These are phyloP conservation scores for Penicillium nucicola DNA, from an alignment of 495 filamentous ascomycete species.

Conservation along the genomic window DNA sequence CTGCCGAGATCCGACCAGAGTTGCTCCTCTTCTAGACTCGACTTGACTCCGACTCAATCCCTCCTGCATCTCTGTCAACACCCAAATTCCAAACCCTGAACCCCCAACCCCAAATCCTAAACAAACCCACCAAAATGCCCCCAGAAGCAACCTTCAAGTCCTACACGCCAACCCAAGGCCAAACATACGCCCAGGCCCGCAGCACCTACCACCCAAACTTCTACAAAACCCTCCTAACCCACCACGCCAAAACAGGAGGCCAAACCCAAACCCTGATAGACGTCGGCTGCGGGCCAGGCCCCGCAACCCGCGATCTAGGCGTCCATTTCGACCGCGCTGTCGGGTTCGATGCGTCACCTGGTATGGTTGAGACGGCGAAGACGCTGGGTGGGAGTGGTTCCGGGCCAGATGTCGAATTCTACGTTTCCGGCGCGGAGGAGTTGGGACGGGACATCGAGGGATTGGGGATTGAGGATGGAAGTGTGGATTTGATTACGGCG, in stretches of 20 bases:
- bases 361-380: conserved; percentile 52
- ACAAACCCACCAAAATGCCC: background rate
- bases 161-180: conserved; percentile 42
- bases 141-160: conserved; percentile 40
- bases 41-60: no score
- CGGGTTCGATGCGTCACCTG: conserved; percentile 49
- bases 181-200: conserved; percentile 41
- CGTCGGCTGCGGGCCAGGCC: conserved; percentile 56
- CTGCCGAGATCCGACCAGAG: no score
- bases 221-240: conserved; percentile 44
- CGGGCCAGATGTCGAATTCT: conserved; percentile 36
- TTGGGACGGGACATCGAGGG: conserved; percentile 19
- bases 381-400: conserved; percentile 30
- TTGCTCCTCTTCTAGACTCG: no score
- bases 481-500: conserved; percentile 51
- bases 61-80: no score
- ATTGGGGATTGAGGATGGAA: conserved; percentile 18
- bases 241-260: conserved; percentile 50
- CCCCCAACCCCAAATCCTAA: no score
- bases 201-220: conserved; percentile 38
- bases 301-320: conserved; percentile 34
- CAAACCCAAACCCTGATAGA: conserved; percentile 45
- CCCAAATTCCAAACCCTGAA: no score
- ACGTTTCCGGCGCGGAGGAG: conserved; percentile 44
- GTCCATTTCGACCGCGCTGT: conserved; percentile 43